A percentile compares a stretch with the other conserved stretches of the same genome.
Conservation (phyloP, 345 rosid genomes). For the Raphanus raphanistrum region DNA sequence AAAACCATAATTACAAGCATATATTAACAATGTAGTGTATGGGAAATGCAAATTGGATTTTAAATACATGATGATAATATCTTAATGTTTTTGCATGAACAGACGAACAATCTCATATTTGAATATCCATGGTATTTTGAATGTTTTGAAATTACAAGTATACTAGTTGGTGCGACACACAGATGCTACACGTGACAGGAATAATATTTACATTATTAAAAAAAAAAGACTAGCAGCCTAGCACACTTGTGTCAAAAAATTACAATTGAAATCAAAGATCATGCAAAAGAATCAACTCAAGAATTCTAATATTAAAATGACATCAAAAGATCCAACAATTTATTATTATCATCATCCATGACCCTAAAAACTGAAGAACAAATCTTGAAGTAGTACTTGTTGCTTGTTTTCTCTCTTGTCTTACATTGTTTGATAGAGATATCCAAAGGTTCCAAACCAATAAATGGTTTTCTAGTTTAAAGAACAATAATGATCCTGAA, state of each 20-base stretch:
- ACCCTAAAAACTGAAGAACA: background rate
- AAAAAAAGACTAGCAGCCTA: background rate
- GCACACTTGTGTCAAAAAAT: constrained; percentile 24
- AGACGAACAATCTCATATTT: background rate
- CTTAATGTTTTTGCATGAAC: background rate
- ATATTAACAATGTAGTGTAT: background rate
- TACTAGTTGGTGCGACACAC: background rate
- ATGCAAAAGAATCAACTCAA: constrained; percentile 35
- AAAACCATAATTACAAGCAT: constrained; percentile 3
- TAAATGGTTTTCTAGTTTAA: background rate
- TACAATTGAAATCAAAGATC: constrained; percentile 30
- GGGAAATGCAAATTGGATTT: background rate
- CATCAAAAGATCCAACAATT: constrained; percentile 28
- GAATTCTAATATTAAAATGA: constrained; percentile 20
- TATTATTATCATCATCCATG: constrained; percentile 2
- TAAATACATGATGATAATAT: background rate
- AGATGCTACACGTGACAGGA: constrained; percentile 3
- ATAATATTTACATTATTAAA: background rate
- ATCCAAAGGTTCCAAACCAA: background rate
- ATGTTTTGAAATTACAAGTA: constrained; percentile 1
- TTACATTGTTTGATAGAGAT: constrained; percentile 19
- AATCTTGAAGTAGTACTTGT: constrained; percentile 13
- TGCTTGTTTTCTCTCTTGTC: constrained; percentile 5
- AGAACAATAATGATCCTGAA: constrained; percentile 30
- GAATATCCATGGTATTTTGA: background rate